Percentiles rank a stretch among this genome's conserved stretches.
phyloP scores from a whole-genome alignment of 192 early-diverging fungal genomes.

The Gigaspora rosea region DNA sequence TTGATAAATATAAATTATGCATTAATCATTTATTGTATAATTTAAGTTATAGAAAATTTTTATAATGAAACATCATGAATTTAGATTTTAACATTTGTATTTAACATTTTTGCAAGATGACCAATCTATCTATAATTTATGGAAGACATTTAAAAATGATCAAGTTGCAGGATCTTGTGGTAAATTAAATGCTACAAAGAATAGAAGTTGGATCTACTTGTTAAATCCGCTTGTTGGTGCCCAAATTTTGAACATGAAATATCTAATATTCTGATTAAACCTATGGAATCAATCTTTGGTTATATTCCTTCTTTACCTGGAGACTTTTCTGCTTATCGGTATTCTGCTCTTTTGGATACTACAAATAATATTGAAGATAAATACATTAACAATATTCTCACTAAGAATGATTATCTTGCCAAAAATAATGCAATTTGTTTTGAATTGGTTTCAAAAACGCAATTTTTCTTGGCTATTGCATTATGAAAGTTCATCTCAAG shows the following conservation, averaged over 20 bases:
- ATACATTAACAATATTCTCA: too few relatives aligned
- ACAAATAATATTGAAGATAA: too few relatives aligned
- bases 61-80: too few relatives aligned
- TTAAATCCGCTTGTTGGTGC: constrained; percentile 61
- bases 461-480: constrained; percentile 67
- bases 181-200: constrained; percentile 68
- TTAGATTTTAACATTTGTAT: too few relatives aligned
- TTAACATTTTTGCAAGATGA: too few relatives aligned
- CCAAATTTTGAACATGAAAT: constrained; percentile 76
- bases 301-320: constrained; percentile 85
- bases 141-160: too few relatives aligned
- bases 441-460: constrained; percentile 78
- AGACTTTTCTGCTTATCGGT: constrained; percentile 85
- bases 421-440: constrained; percentile 34
- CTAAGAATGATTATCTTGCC: too few relatives aligned
- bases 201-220: constrained; percentile 75
- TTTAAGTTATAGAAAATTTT: too few relatives aligned
- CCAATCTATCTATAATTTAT: constrained; percentile 62
- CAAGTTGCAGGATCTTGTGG: constrained; percentile 67
- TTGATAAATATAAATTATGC: too few relatives aligned
- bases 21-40: too few relatives aligned
- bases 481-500: constrained; percentile 67
- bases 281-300: constrained; percentile 80
- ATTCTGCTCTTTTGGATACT: constrained; percentile 67
- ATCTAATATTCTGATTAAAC: constrained; percentile 67